Conservation (phyloP, 2,329 filamentous ascomycete genomes). For the Penicillium sp. region DNA sequence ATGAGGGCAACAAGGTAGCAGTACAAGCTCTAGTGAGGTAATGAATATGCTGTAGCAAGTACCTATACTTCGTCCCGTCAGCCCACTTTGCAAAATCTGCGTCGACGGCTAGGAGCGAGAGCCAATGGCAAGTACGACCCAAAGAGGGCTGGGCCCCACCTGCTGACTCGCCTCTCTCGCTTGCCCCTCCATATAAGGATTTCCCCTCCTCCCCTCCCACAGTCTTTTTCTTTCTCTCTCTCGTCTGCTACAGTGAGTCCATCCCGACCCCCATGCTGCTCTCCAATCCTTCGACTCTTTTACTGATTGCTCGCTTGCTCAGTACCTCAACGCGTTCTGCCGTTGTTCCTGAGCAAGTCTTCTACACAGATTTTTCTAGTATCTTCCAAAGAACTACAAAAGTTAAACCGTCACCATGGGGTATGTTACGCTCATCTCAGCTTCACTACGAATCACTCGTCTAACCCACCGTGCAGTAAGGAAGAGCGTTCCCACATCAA, state of each 20-base stretch:
- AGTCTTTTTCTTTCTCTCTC: slow-evolving; percentile 40
- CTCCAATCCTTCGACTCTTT: slow-evolving; percentile 22
- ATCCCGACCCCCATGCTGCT: slow-evolving; percentile 31
- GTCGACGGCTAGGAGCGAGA: slow-evolving; percentile 18
- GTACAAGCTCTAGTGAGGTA: slow-evolving; percentile 8
- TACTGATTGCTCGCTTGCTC: slow-evolving; percentile 29
- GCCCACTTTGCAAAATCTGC: slow-evolving; percentile 36
- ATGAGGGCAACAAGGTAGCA: slow-evolving; percentile 4
- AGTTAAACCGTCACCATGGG: slow-evolving; percentile 60
- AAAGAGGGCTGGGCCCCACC: slow-evolving; percentile 38
- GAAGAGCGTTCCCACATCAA: slow-evolving; percentile 95
- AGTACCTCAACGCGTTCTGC: slow-evolving; percentile 55
- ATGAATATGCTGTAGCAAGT: not conserved
- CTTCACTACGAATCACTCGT: not conserved
- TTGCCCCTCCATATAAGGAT: slow-evolving; percentile 51
- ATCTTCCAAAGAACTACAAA: slow-evolving; percentile 52
- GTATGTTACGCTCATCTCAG: slow-evolving; percentile 49
- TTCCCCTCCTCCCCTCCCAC: slow-evolving; percentile 46
- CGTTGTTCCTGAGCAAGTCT: slow-evolving; percentile 53
- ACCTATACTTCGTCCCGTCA: slow-evolving; percentile 11
- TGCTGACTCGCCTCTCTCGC: slow-evolving; percentile 40
- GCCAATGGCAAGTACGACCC: slow-evolving; percentile 29
- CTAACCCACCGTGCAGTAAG: slow-evolving; percentile 63
- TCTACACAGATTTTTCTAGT: slow-evolving; percentile 44
- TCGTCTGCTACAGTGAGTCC: slow-evolving; percentile 51